Evolutionary conservation across 306 rosid genomes (phyloP).

Genomic region (Vicia villosa): DNA sequence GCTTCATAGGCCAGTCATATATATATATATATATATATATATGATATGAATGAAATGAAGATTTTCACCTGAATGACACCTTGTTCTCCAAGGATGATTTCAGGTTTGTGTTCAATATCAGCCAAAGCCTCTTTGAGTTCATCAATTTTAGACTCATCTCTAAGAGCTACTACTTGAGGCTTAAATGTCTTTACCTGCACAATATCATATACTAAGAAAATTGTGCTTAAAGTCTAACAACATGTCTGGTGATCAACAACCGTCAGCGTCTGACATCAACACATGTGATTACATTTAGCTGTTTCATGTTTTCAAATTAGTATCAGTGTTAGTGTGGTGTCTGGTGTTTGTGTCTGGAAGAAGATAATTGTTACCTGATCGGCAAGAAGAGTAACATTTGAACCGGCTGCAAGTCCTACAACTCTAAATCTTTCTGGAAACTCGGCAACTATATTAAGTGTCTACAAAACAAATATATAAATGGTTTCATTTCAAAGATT

Average conservation of each 20-base stretch:
- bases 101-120: constrained; percentile 70
- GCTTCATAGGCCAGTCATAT: constrained; percentile 9
- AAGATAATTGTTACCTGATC: constrained; percentile 69
- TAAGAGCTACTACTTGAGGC: constrained; percentile 75
- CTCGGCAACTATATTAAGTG: constrained; percentile 86
- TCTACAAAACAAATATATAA: constrained; percentile 47
- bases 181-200: constrained; percentile 75
- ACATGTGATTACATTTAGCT: background rate
- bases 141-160: constrained; percentile 68
- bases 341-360: background rate
- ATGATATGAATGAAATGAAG: background rate
- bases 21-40: background rate
- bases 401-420: constrained; percentile 91
- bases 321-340: background rate
- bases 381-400: constrained; percentile 81
- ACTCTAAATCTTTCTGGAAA: constrained; percentile 75
- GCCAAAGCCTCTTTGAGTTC: constrained; percentile 90
- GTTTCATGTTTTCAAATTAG: background rate
- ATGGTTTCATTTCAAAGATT: background rate
- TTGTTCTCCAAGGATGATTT: constrained; percentile 85
- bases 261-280: background rate
- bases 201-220: background rate
- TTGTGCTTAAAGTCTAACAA: background rate
- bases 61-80: constrained; percentile 79
- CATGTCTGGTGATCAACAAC: background rate